A percentile compares a stretch with the other conserved stretches of the same genome.
phyloP scores from a whole-genome alignment of 345 rosid genomes.

The Excoecaria cochinchinensis region DNA sequence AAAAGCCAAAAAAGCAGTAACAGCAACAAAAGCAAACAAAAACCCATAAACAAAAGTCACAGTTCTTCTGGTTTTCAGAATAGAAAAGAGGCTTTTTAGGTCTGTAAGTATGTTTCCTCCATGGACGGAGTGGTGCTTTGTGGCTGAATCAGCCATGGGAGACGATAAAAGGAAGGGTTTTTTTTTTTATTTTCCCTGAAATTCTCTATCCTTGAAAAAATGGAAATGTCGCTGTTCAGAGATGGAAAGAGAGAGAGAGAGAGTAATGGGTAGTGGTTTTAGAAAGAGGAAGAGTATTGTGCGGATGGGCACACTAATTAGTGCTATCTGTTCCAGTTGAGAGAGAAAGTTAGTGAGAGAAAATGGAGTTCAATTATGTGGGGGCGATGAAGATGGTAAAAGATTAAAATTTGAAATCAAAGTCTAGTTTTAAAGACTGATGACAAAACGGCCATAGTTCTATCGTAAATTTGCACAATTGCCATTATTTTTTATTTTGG shows the following conservation, averaged over 20 bases:
- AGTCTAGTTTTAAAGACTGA: not conserved
- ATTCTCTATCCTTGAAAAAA: not conserved
- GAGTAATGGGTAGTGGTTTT: not conserved
- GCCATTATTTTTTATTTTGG: not conserved
- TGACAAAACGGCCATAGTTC: not conserved
- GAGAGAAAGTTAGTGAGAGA: not conserved
- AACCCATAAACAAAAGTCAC: conserved; percentile 59
- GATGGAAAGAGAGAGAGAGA: not conserved
- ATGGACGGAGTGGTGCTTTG: conserved; percentile 43
- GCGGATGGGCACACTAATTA: not conserved
- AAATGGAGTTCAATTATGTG: not conserved
- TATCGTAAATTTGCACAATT: not conserved
- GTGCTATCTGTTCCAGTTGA: not conserved
- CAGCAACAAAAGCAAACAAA: conserved; percentile 59
- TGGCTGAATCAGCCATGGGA: conserved; percentile 53
- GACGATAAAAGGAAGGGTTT: not conserved
- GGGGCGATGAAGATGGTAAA: conserved; percentile 1
- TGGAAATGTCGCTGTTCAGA: not conserved
- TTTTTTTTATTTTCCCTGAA: too few species aligned
- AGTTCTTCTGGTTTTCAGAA: conserved; percentile 52
- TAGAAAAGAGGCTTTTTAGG: conserved; percentile 40
- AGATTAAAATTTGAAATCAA: not conserved
- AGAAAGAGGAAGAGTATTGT: not conserved
- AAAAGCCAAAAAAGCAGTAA: conserved; percentile 68
- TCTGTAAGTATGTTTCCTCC: conserved; percentile 45